These are phyloP conservation scores for Rhodotorula sp. DNA, from an alignment of 1,284 basidiomycete genomes.

Conservation along the genomic window DNA sequence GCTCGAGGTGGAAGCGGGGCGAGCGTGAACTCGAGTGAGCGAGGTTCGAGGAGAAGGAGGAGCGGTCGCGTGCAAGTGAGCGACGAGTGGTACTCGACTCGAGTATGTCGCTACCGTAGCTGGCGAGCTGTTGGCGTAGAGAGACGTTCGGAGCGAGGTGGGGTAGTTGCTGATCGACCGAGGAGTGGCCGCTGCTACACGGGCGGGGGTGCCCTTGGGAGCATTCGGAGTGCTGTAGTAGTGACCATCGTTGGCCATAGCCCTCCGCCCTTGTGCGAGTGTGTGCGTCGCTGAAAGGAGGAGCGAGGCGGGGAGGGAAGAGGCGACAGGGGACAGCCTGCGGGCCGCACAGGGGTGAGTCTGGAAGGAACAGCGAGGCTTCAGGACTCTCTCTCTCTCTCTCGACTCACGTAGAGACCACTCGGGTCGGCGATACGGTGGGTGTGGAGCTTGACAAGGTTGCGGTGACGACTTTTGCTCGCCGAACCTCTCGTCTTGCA, in stretches of 20 bases:
- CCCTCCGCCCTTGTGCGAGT: too few species aligned
- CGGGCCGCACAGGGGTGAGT: too few species aligned
- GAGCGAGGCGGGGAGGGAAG: background rate
- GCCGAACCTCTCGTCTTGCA: too few species aligned
- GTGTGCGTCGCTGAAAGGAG: background rate
- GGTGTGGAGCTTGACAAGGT: too few species aligned
- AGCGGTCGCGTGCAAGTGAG: background rate
- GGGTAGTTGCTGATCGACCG: constrained; percentile 14
- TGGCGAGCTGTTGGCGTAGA: constrained; percentile 1
- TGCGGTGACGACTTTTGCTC: too few species aligned
- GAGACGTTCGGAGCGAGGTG: constrained; percentile 20
- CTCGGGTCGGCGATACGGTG: too few species aligned
- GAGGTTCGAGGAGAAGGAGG: background rate
- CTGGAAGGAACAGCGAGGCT: too few species aligned
- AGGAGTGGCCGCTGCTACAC: constrained; percentile 5
- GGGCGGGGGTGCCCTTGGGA: too few species aligned
- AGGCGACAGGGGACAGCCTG: background rate
- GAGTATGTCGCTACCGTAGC: background rate
- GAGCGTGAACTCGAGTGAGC: background rate
- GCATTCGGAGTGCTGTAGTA: too few species aligned
- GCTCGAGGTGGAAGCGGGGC: background rate
- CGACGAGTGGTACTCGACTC: background rate
- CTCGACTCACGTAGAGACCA: too few species aligned
- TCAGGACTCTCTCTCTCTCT: too few species aligned
- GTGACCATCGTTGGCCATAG: too few species aligned